phyloP scores from a whole-genome alignment of 805 yeast genomes.

The Candida nonsorbophila region DNA sequence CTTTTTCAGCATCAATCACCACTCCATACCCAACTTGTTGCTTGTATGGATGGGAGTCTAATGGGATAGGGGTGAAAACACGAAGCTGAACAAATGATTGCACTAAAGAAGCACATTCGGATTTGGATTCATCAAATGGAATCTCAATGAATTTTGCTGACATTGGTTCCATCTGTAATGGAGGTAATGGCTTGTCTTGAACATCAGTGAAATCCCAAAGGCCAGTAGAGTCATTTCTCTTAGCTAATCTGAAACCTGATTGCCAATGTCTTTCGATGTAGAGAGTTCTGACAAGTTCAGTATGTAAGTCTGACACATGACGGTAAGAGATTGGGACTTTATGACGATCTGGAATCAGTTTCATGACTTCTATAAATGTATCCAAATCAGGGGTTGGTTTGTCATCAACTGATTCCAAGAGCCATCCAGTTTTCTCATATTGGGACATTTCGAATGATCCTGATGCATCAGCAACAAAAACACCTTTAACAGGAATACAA shows the following conservation, averaged over 20 bases:
- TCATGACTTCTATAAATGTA: conserved; percentile 73
- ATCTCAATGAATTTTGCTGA: conserved; percentile 67
- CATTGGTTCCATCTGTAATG: conserved; percentile 47
- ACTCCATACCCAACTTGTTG: conserved; percentile 68
- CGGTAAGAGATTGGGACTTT: conserved; percentile 68
- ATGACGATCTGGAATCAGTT: conserved; percentile 66
- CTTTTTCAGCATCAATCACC: conserved; percentile 73
- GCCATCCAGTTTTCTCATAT: conserved; percentile 69
- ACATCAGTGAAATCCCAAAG: conserved; percentile 49
- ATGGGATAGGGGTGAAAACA: conserved; percentile 57
- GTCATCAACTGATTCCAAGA: conserved; percentile 74
- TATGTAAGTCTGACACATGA: conserved; percentile 76
- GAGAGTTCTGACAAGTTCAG: conserved; percentile 60
- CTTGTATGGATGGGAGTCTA: conserved; percentile 70
- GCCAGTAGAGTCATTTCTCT: conserved; percentile 52
- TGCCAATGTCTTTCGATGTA: conserved; percentile 85
- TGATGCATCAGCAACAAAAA: conserved; percentile 69
- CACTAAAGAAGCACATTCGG: conserved; percentile 50
- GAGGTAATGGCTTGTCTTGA: conserved; percentile 60
- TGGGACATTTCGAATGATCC: conserved; percentile 65
- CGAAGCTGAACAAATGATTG: conserved; percentile 71
- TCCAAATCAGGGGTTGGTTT: conserved; percentile 69
- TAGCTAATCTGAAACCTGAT: conserved; percentile 62
- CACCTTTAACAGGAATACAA: conserved; percentile 82
- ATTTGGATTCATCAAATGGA: conserved; percentile 47